Base-by-base conservation (phyloP, 208 protist species). In the Herpetomonas muscarum region DNA sequence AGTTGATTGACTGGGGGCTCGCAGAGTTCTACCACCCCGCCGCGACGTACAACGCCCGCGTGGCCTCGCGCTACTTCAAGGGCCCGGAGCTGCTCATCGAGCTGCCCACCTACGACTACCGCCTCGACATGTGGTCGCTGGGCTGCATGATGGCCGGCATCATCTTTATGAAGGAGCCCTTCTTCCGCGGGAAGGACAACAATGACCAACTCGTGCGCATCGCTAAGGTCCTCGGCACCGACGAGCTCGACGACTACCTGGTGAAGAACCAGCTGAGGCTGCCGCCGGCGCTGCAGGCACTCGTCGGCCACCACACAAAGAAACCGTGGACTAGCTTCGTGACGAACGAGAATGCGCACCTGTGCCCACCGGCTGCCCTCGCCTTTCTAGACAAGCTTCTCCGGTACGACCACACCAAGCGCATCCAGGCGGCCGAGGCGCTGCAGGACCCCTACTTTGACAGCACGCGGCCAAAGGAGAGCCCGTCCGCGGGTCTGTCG, bases 61-160 rank as follows among this genome's bases (percentile, higher is more conserved):
- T 99, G 12, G 98, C 98, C 22, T 99, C 97, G 25, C 83, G 98
- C 19, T 99, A 99, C 85, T 99, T 99, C 63, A 99, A 99, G 70
- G 97, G 97, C 5, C 97, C 97, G 3, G 98, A 99, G 79, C 79
- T 99, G 57, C 82, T 99, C 1, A 92, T 99, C 5, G 97, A 99
- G 67, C 74, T 99, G 34, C 85, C 96, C 54, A 93, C 97, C 66
- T 99, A 99, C 76, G 98, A 99, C 76, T 99, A 99, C 65, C 96
- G 94, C n/a, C 82, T 99, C 15, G 99, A 99, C 78, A 98, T 99
- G 81, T 99, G 98, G 98, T 97, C 85, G 37, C 69, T 99, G 34
- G 98, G 98, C 36, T 99, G 97, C 74, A 99, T 99, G 97, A 94
- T 99, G 50, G 98, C 98, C 5, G 97, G 94, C n/a, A 99, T 99